Base-by-base conservation (phyloP, 2,329 filamentous ascomycete species). In the Grosmannia clavigera region DNA sequence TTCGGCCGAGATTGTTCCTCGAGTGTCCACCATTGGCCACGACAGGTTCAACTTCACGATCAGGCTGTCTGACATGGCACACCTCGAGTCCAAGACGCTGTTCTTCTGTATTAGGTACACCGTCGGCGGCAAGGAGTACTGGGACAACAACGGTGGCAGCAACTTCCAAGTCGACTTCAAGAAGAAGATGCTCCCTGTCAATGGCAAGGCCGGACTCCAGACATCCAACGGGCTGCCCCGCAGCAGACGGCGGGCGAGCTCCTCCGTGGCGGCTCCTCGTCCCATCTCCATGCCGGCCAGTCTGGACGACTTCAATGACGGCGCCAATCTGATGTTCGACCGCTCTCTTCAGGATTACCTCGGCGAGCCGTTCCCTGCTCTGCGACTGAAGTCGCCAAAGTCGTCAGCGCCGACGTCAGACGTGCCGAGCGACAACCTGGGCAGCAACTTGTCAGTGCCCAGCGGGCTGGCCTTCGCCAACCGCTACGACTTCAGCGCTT, bases 141-240 rank as follows among this genome's bases (percentile, higher is more conserved):
- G 94, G 94, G 94, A 99, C 74, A 99, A 92, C 79, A 99, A 99
- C 71, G 78, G 78, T 66, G 77, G 78, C 35, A 82, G 84, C 73
- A 97, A 99, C 75, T 99, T 94, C 75, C 92, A 96, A 72, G 83
- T 97, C 59, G 91, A 96, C 71, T 99, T 99, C 75, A 79, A 80
- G 65, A 95, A 92, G 79, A 91, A 89, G 75, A 73, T 81, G 66
- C 81, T 88, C 62, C 76, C 81, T 22, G 79, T 80, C 67, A 83
- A 79, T 57, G 79, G 80, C 65, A 84, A 83, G 55, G 77, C 76
- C 62, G 75, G 75, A 60, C 35, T 61, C 19, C 60, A 61, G 12
- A 31, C 46, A 7, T 25, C 25, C 25, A 77, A 76, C 62, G 75
- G 74, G 59, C 74, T 90, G 57, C 87, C 88, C 16, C 83, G 87